These are phyloP conservation scores for Puccinellia tenuiflora DNA, from an alignment of 176 grass and related monocot genomes.

Conservation along the genomic window DNA sequence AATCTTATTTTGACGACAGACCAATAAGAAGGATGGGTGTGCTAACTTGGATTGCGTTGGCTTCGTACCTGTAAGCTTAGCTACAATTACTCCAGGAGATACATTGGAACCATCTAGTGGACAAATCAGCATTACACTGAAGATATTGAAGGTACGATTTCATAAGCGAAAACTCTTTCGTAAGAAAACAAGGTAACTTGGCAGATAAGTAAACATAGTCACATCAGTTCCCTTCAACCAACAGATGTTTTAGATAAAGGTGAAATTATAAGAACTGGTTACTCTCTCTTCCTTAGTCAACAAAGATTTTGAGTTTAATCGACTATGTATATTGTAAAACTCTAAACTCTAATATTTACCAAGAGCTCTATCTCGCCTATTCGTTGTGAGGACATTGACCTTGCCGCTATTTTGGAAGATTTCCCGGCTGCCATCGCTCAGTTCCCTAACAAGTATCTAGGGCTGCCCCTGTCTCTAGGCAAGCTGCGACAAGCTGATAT, in stretches of 20 bases:
- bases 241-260: not conserved
- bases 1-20: not conserved
- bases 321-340: not conserved
- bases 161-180: not conserved
- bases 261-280: not conserved
- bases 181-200: not conserved
- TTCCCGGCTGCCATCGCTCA: too few species aligned
- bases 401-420: too few species aligned
- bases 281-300: not conserved
- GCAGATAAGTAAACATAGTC: not conserved
- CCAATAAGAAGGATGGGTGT: not conserved
- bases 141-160: constrained; percentile 15
- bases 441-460: too few species aligned
- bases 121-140: not conserved
- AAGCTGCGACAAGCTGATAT: too few species aligned
- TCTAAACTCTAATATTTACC: not conserved
- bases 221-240: not conserved
- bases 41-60: not conserved
- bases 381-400: too few species aligned
- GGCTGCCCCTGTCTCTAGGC: too few species aligned
- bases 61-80: not conserved
- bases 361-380: too few species aligned
- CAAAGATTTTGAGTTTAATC: not conserved
- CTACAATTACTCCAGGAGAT: constrained; percentile 9
- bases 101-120: not conserved